These are phyloP conservation scores for Rhizophagus sp. DNA, from an alignment of 192 early-diverging fungal species.

Conservation along the genomic window DNA sequence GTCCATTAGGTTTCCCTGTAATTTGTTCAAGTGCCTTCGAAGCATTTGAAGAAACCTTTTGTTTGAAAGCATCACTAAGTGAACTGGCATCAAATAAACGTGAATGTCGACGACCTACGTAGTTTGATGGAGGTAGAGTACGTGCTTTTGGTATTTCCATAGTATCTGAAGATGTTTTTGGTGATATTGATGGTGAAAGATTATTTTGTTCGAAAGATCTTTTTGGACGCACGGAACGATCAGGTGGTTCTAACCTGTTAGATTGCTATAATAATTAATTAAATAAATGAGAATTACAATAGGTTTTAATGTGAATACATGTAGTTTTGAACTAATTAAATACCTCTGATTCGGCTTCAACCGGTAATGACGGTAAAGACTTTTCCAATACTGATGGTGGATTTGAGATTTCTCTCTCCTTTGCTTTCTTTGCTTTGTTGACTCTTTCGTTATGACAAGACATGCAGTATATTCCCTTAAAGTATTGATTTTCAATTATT, in stretches of 20 bases:
- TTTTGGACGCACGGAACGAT: neutral
- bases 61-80: slow-evolving; percentile 10
- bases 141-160: slow-evolving; percentile 16
- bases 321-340: neutral
- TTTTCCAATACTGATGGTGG: slow-evolving; percentile 27
- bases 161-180: slow-evolving; percentile 13
- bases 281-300: neutral
- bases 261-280: neutral
- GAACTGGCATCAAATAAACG: slow-evolving; percentile 9
- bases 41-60: slow-evolving; percentile 7
- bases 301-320: neutral
- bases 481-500: neutral
- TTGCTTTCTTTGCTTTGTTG: slow-evolving; percentile 34
- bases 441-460: slow-evolving; percentile 62
- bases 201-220: slow-evolving; percentile 20
- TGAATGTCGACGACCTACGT: slow-evolving; percentile 21
- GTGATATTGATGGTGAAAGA: neutral
- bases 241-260: neutral
- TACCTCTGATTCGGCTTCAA: slow-evolving; percentile 17
- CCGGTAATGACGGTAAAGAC: slow-evolving; percentile 36
- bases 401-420: slow-evolving; percentile 14
- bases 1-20: slow-evolving; percentile 7
- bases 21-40: slow-evolving; percentile 21
- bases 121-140: slow-evolving; percentile 1
- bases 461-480: slow-evolving; percentile 74